Conservation (phyloP, 169 alveolate genomes). For the Eimeria maxima region DNA sequence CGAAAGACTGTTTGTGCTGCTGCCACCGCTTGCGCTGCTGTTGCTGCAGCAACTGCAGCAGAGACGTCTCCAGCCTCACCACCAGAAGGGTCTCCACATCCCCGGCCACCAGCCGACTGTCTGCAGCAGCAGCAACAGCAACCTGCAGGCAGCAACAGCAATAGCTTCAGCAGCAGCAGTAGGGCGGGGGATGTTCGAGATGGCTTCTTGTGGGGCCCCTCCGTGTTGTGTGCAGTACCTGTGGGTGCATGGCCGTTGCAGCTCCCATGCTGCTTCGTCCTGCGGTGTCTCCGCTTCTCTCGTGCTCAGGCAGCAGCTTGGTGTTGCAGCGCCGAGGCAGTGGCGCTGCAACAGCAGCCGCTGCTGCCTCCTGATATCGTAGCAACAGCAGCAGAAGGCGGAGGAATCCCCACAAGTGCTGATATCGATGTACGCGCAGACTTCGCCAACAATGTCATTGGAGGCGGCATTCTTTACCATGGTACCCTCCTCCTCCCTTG, state of each 20-base stretch:
- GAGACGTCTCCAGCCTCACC: background rate
- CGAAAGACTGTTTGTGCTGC: background rate
- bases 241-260: constrained; percentile 21
- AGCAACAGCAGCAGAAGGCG: constrained; percentile 26
- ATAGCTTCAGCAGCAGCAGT: background rate
- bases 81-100: background rate
- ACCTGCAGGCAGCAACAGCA: background rate
- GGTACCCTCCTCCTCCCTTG: constrained; percentile 26
- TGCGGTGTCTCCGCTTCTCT: constrained; percentile 48
- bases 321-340: constrained; percentile 44
- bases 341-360: constrained; percentile 62
- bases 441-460: constrained; percentile 77
- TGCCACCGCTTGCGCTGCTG: too few species aligned
- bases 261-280: constrained; percentile 39
- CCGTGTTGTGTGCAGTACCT: constrained; percentile 9
- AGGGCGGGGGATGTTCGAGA: background rate
- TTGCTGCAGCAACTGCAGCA: too few species aligned
- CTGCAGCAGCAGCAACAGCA: background rate
- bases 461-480: constrained; percentile 78
- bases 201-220: constrained; percentile 31
- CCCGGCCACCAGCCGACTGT: background rate
- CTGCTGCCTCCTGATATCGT: constrained; percentile 45
- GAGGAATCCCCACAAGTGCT: constrained; percentile 28
- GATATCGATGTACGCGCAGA: constrained; percentile 59
- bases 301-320: constrained; percentile 32